phyloP scores from a whole-genome alignment of 2,329 filamentous ascomycete genomes.

The Penicillium digitatum region DNA sequence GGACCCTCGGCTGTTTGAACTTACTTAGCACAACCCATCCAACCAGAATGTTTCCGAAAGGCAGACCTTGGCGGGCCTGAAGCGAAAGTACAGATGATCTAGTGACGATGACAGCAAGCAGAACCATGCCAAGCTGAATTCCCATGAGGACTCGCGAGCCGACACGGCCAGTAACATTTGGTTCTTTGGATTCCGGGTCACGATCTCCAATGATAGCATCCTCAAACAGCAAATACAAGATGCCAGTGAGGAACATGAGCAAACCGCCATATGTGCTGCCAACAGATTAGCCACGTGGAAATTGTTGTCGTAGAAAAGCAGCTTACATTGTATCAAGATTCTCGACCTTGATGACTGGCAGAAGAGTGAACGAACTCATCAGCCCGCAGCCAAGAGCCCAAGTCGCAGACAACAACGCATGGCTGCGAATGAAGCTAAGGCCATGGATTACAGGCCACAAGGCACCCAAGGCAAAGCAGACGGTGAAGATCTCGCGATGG shows the following conservation, averaged over 20 bases:
- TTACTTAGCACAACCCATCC: slow-evolving; percentile 76
- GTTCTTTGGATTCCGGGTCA: slow-evolving; percentile 18
- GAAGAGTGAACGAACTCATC: slow-evolving; percentile 87
- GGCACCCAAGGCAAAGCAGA: slow-evolving; percentile 69
- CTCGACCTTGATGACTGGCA: slow-evolving; percentile 83
- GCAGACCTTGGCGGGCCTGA: slow-evolving; percentile 78
- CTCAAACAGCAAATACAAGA: slow-evolving; percentile 77
- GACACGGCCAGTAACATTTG: slow-evolving; percentile 22
- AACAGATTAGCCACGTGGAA: slow-evolving; percentile 4
- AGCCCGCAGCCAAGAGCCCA: slow-evolving; percentile 74
- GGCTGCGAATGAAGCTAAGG: slow-evolving; percentile 62
- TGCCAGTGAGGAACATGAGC: slow-evolving; percentile 71
- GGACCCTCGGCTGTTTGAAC: slow-evolving; percentile 21
- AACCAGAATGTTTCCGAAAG: slow-evolving; percentile 79
- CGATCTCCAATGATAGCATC: slow-evolving; percentile 53
- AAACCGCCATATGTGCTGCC: slow-evolving; percentile 67
- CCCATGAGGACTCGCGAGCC: slow-evolving; percentile 46
- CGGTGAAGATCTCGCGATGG: slow-evolving; percentile 78
- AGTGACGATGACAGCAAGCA: slow-evolving; percentile 80
- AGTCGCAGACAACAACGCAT: slow-evolving; percentile 60
- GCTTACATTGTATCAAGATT: slow-evolving; percentile 67
- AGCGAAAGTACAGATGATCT: slow-evolving; percentile 79
- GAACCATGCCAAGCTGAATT: slow-evolving; percentile 65
- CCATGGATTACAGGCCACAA: slow-evolving; percentile 78
- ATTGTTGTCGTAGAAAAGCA: slow-evolving; percentile 24